phyloP scores from a whole-genome alignment of 441 rosid species.

The Viola pubescens region DNA sequence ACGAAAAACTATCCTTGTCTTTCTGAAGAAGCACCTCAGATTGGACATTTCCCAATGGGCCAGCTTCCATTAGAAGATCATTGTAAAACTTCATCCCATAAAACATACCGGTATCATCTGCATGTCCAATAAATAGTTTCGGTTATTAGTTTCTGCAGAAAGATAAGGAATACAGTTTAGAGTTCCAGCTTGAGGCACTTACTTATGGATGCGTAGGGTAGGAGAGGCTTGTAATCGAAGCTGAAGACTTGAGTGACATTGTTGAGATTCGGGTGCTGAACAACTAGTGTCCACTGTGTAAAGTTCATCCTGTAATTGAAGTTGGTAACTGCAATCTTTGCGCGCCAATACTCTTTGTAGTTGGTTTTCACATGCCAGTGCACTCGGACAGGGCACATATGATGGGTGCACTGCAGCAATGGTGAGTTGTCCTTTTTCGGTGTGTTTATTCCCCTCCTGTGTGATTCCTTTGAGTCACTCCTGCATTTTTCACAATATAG shows the following conservation, averaged over 20 bases:
- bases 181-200: conserved; percentile 20
- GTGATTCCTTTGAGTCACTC: conserved; percentile 51
- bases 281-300: conserved; percentile 81
- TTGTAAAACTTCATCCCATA: conserved; percentile 58
- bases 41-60: conserved; percentile 53
- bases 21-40: conserved; percentile 57
- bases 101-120: conserved; percentile 69
- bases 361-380: conserved; percentile 93
- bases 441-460: conserved; percentile 44
- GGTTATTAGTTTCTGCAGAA: conserved; percentile 1
- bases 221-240: conserved; percentile 77
- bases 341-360: conserved; percentile 83
- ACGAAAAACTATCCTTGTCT: conserved; percentile 53
- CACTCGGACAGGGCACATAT: conserved; percentile 85
- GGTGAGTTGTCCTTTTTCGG: conserved; percentile 57
- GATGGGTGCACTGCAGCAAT: conserved; percentile 81
- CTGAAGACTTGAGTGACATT: conserved; percentile 82
- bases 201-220: conserved; percentile 76
- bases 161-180: not conserved
- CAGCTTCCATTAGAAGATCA: conserved; percentile 66
- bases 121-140: conserved; percentile 13
- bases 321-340: conserved; percentile 74
- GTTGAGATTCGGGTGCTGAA: conserved; percentile 87
- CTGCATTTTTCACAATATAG: conserved; percentile 31
- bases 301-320: conserved; percentile 84